A percentile compares a stretch with the other conserved stretches of the same genome.
Evolutionary conservation across 352 stramenopile species (phyloP).

Genomic region (Globisporangium acanthophoron): DNA sequence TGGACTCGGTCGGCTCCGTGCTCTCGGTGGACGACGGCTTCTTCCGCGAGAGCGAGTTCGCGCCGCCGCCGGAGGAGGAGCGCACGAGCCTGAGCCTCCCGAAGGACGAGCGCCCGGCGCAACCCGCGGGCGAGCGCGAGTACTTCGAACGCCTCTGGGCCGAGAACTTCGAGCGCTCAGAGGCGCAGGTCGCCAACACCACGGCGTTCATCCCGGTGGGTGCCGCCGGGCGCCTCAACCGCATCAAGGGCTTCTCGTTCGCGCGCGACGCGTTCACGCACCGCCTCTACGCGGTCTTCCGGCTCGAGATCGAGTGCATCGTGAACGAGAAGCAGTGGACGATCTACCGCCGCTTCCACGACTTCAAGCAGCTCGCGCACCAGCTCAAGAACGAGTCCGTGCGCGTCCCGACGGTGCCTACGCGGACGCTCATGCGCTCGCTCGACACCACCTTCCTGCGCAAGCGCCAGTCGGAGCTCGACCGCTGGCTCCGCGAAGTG

Average conservation of each 20-base stretch:
- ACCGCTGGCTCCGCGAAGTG: conserved; percentile 79
- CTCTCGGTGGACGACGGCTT: conserved; percentile 64
- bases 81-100: conserved; percentile 29
- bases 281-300: conserved; percentile 80
- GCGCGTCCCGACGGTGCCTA: conserved; percentile 67
- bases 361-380: conserved; percentile 81
- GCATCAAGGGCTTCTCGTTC: conserved; percentile 79
- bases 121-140: conserved; percentile 68
- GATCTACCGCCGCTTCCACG: conserved; percentile 81
- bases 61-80: conserved; percentile 21
- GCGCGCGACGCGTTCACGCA: conserved; percentile 56
- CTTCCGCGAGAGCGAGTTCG: conserved; percentile 32
- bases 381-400: conserved; percentile 81
- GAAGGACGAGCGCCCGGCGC: conserved; percentile 67
- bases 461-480: conserved; percentile 79
- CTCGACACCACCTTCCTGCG: conserved; percentile 79
- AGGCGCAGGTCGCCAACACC: conserved; percentile 58
- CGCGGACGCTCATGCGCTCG: conserved; percentile 73
- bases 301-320: conserved; percentile 80
- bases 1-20: conserved; percentile 45
- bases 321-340: conserved; percentile 86
- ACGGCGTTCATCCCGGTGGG: conserved; percentile 65
- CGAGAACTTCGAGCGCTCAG: conserved; percentile 80
- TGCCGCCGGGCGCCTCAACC: conserved; percentile 61
- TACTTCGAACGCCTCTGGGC: conserved; percentile 82